phyloP scores from a whole-genome alignment of 2,329 filamentous ascomycete genomes.

The Pseudogymnoascus sp. region DNA sequence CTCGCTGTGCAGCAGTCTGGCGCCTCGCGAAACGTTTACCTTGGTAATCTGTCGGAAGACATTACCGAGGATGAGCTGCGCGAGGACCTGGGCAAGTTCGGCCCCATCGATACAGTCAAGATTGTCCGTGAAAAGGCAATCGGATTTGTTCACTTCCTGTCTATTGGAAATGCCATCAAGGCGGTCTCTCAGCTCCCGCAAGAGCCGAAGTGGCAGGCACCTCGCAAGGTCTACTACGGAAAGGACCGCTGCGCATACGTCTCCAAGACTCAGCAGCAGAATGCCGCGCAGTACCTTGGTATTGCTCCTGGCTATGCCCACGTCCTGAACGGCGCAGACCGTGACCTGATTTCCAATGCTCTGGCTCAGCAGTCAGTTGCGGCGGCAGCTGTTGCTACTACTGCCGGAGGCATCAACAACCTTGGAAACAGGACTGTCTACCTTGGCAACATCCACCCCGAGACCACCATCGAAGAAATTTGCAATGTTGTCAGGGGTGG shows the following conservation, averaged over 20 bases:
- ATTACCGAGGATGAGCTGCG: conserved; percentile 85
- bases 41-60: conserved; percentile 88
- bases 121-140: conserved; percentile 97
- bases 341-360: conserved; percentile 92
- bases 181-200: conserved; percentile 93
- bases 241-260: conserved; percentile 98
- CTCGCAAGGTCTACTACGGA: conserved; percentile 93
- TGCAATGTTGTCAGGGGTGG: conserved; percentile 97
- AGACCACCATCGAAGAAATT: conserved; percentile 98
- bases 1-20: conserved; percentile 95
- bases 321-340: conserved; percentile 90
- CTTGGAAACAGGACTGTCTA: conserved; percentile 96
- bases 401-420: conserved; percentile 94
- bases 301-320: conserved; percentile 96
- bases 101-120: conserved; percentile 94
- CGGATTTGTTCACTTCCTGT: conserved; percentile 94
- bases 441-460: conserved; percentile 95
- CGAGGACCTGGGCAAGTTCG: conserved; percentile 93
- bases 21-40: conserved; percentile 92
- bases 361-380: conserved; percentile 96
- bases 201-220: conserved; percentile 93
- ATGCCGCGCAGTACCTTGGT: conserved; percentile 93
- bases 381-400: conserved; percentile 91
- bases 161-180: conserved; percentile 97
- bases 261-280: conserved; percentile 98